Conservation (phyloP, 2,329 filamentous ascomycete genomes). For the Penicillium sp. region DNA sequence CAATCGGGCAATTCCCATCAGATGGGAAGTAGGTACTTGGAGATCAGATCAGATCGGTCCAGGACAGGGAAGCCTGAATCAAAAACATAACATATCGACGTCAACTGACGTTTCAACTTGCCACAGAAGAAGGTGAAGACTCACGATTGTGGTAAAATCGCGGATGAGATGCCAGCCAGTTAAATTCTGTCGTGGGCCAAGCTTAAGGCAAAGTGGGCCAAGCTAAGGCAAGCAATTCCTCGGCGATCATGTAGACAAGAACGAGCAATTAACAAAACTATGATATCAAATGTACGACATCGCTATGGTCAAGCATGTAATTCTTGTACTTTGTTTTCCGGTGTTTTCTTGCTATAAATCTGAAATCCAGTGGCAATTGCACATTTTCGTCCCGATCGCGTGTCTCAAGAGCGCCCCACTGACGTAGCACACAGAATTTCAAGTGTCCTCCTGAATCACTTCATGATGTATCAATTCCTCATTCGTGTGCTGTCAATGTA, state of each 20-base stretch:
- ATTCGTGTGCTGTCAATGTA: neutral
- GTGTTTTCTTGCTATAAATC: neutral
- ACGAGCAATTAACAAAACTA: neutral
- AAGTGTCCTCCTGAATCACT: neutral
- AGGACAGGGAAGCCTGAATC: neutral
- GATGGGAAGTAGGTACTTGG: no score
- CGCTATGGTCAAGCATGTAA: neutral
- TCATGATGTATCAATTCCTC: neutral
- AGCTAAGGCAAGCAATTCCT: neutral
- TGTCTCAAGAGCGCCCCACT: neutral
- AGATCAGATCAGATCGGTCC: neutral
- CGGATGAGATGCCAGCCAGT: neutral
- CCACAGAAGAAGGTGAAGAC: neutral
- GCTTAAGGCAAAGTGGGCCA: neutral
- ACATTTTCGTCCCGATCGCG: neutral
- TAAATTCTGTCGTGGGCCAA: neutral
- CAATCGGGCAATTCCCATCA: neutral
- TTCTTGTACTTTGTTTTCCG: neutral
- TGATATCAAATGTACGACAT: neutral
- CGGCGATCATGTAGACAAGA: neutral
- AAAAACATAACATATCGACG: neutral
- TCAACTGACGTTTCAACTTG: neutral
- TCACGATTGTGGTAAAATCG: neutral
- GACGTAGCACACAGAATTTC: neutral
- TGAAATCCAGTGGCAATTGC: neutral